Conservation (phyloP, 1,284 basidiomycete genomes). For the Mycosarcoma mackinlayi region DNA sequence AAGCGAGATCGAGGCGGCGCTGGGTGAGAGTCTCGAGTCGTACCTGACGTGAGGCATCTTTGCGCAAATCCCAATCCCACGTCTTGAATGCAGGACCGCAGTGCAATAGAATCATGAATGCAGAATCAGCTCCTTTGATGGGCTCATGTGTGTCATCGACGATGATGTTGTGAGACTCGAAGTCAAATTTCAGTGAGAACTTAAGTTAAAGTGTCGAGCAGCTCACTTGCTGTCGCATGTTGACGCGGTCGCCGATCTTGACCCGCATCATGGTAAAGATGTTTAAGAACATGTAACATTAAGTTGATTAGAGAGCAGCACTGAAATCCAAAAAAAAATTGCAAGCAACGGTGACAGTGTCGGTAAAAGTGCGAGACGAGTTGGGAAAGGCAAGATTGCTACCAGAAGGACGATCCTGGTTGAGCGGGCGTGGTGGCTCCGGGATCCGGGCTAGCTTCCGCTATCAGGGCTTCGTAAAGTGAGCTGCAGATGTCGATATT, state of each 20-base stretch:
- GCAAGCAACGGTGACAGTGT: neutral
- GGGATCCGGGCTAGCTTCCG: neutral
- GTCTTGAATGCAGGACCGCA: neutral
- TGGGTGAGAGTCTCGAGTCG: conserved; percentile 70
- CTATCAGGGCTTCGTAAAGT: conserved; percentile 21
- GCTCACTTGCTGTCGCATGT: too few species aligned
- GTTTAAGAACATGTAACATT: too few species aligned
- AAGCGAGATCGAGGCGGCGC: conserved; percentile 68
- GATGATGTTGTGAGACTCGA: too few species aligned
- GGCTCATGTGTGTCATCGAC: neutral
- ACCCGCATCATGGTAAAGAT: too few species aligned
- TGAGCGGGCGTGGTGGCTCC: neutral
- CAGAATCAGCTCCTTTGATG: neutral
- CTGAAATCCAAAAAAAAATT: neutral
- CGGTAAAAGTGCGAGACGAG: too few species aligned
- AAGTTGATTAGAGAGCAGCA: neutral
- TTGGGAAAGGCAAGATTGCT: too few species aligned
- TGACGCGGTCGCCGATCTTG: too few species aligned
- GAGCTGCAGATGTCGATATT: conserved; percentile 21
- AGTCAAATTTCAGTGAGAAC: too few species aligned
- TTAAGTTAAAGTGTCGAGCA: too few species aligned
- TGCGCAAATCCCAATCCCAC: too few species aligned
- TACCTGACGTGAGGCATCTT: conserved; percentile 48
- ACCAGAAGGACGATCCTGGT: conserved; percentile 35
- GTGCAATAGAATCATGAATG: neutral